These are phyloP conservation scores for Eucalyptus erythrocorys DNA, from an alignment of 345 rosid species.

Conservation along the genomic window DNA sequence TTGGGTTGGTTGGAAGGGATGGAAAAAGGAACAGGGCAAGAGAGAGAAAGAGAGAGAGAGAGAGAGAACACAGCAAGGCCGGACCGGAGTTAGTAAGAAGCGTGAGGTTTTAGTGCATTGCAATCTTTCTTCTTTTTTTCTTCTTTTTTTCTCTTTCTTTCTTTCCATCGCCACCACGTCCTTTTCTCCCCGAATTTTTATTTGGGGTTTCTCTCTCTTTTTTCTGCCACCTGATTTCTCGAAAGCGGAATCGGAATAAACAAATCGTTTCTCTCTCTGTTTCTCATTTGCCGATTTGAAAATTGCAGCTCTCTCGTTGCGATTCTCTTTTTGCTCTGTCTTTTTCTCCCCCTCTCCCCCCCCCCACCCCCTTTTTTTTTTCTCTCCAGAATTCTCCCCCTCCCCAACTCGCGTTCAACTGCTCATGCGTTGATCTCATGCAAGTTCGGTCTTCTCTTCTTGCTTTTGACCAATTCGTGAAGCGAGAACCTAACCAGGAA, in stretches of 20 bases:
- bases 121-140: background rate
- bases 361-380: accelerated
- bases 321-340: background rate
- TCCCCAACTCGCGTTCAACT: background rate
- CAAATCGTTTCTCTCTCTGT: background rate
- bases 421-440: background rate
- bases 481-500: background rate
- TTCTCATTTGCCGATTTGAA: background rate
- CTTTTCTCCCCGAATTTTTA: background rate
- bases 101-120: background rate
- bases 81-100: background rate
- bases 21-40: background rate
- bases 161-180: background rate
- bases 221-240: background rate
- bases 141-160: too few species aligned
- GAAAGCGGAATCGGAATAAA: background rate
- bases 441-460: background rate
- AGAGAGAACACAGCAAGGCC: background rate
- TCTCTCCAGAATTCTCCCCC: background rate
- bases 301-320: background rate
- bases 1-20: background rate
- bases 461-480: background rate
- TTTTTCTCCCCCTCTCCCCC: background rate
- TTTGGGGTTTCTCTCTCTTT: background rate
- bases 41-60: background rate